A percentile compares a stretch with the other conserved stretches of the same genome.
These are phyloP conservation scores for Durotheca rogersii DNA, from an alignment of 495 filamentous ascomycete genomes.

Conservation along the genomic window DNA sequence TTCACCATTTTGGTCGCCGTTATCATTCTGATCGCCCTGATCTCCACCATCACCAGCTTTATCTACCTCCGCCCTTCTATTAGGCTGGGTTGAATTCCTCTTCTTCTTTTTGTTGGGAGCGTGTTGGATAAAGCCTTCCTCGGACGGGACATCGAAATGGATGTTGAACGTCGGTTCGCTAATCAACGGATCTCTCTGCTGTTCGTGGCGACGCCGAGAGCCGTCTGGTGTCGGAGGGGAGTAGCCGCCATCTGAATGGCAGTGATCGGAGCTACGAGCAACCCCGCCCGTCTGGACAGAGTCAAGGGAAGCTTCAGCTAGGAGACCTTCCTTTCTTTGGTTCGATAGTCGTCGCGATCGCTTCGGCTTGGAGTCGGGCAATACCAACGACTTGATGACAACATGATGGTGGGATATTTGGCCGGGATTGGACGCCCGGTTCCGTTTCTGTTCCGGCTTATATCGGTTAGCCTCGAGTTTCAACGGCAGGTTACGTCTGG, in stretches of 20 bases:
- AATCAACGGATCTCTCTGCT: conserved; percentile 27
- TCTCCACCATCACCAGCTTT: conserved; percentile 45
- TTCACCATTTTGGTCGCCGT: conserved; percentile 36
- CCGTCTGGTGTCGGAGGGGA: conserved; percentile 19
- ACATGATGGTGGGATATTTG: neutral
- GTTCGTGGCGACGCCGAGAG: conserved; percentile 17
- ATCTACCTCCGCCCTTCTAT: conserved; percentile 39
- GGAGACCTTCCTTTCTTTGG: conserved; percentile 4
- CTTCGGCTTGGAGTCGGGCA: conserved; percentile 31
- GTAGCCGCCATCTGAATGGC: conserved; percentile 12
- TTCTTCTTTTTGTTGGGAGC: conserved; percentile 47
- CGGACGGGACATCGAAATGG: conserved; percentile 46
- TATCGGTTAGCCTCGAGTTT: conserved; percentile 33
- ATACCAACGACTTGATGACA: conserved; percentile 16
- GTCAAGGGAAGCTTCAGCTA: conserved; percentile 9
- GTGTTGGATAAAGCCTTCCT: conserved; percentile 48
- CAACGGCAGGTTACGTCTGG: conserved; percentile 18
- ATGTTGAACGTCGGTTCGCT: conserved; percentile 35
- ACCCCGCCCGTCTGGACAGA: conserved; percentile 17
- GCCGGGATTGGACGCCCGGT: conserved; percentile 6
- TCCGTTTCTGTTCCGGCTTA: conserved; percentile 29
- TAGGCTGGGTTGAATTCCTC: conserved; percentile 24
- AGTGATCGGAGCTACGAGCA: conserved; percentile 26
- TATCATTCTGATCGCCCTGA: conserved; percentile 32
- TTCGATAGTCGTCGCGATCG: conserved; percentile 31